Evolutionary conservation across 768 basidiomycete genomes (phyloP), one percentile per base, ranked within the genome.

Genomic region (Tephrocybe rancida): DNA sequence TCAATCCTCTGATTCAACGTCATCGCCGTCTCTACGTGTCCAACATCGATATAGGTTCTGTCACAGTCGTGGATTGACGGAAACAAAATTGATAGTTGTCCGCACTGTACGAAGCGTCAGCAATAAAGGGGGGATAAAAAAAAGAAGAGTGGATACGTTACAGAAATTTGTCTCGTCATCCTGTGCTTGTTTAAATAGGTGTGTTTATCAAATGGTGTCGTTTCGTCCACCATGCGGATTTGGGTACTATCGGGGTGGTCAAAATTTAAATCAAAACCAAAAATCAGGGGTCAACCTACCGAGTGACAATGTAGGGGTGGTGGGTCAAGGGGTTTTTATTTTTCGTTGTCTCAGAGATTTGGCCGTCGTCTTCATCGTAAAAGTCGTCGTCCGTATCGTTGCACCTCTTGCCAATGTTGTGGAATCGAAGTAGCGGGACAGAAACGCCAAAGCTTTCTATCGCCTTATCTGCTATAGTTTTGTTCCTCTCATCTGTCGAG

Each of bases 291-390:
- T 4, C 13, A 13, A 22, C 61, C 13, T 39, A 71, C 72, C 71
- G 69, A 29, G 73, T 72, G 16, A 72, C 62, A 30, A 76, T 59
- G 35, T 72, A 72, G 3, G 74, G 74, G 52, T 72, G 73, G 3
- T 53, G 54, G n/a, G 58, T 49, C 9, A 66, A 51, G 21, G 58
- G 55, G 1, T 63, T 54, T 6, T 55, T 56, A 18, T 55, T 59
- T 18, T 58, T 49, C 3, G 64, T 65, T 1, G 43, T 59, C 22
- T 52, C 54, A 11, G 32, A 4, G 2, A 62, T 16, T 9, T 59
- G 60, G 13, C 60, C 62, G 13, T 64, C 59, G 5, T 48, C 54
- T 3, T 54, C 50, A 10, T 51, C 50, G 9, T 39, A 24, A 3
- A 24, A 18, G 18, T 21, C 0, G 21, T 47, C 34, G 22, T 47